Evolutionary conservation across 164 flowering plant genomes (phyloP), one percentile per base, ranked within the genome.

Genomic region (Kingdonia uniflora): DNA sequence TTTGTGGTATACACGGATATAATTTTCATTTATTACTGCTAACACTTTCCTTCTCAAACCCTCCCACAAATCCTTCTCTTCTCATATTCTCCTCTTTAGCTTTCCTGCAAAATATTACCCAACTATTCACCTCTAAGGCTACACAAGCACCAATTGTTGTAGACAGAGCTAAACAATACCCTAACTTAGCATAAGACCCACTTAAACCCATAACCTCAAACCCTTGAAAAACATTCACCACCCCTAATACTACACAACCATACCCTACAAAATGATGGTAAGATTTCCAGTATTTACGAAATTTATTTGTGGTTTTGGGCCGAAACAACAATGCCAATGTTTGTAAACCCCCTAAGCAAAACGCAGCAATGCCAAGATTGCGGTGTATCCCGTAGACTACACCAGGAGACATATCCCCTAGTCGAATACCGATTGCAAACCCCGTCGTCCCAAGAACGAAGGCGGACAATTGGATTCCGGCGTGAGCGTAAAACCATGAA

Each of bases 211-310:
- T 82, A 59, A 75, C 94, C 19, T 80, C 87, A 60, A 85, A 84
- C 15, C 98, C 98, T 60, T 85, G 80, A 44, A 87, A 85, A 20
- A 81, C 87, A 64, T 92, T 92, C 71, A 87, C 91, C 13, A 85
- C 84, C 13, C 95, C 96, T 6, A 84, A 19, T 20, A 87, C 85
- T 49, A 92, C 91, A 52, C 96, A 92, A 1, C 76, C 85, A 53
- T 92, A 92, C 69, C 99, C 99, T 2, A 88, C 99, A 67, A 92
- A 81, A 61, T 92, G 99, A 70, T 88, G 99, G 65, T 92, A 92
- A 0, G 96, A 86, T 55, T 92, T 88, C 99, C 99, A 92, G 53
- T 88, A 92, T 66, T 74, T 85, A 66, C 99, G 64, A 59, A 74
- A 88, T 68, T 84, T 88, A 70, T 81, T 59, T 1, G 86, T 86